Evolutionary conservation across 768 basidiomycete genomes (phyloP).

Genomic region (Boletus pseudopeckii): DNA sequence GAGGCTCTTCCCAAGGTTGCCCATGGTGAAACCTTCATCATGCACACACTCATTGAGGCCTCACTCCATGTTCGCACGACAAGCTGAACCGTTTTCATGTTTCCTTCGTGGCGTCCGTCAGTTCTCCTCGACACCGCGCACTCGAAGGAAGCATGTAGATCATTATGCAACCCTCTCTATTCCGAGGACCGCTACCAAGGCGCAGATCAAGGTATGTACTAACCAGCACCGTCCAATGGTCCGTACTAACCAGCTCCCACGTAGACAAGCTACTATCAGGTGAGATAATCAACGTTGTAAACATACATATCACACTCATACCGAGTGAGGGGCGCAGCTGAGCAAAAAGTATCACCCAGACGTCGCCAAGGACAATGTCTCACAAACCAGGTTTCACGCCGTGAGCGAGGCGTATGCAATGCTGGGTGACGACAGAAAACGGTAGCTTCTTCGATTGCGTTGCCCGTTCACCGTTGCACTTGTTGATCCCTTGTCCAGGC

Average conservation of each 20-base stretch:
- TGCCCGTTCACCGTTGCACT: neutral
- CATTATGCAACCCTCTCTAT: slow-evolving; percentile 29
- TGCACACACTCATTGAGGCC: neutral
- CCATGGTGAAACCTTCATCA: neutral
- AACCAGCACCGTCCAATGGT: neutral
- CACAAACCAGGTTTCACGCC: slow-evolving; percentile 41
- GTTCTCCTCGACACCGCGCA: slow-evolving; percentile 21
- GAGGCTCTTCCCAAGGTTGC: too few species aligned
- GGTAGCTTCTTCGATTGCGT: slow-evolving; percentile 26
- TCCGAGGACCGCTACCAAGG: slow-evolving; percentile 29
- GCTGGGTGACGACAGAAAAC: slow-evolving; percentile 43
- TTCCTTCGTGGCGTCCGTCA: neutral
- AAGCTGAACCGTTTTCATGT: neutral
- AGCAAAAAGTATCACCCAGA: slow-evolving; percentile 51
- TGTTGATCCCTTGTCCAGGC: slow-evolving; percentile 14
- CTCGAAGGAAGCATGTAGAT: slow-evolving; percentile 15
- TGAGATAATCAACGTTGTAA: neutral
- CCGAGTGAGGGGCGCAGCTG: slow-evolving; percentile 28
- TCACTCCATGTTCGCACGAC: neutral
- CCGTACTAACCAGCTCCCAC: neutral
- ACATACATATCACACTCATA: neutral
- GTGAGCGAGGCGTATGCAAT: slow-evolving; percentile 48
- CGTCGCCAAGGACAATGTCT: slow-evolving; percentile 35
- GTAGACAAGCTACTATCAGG: slow-evolving; percentile 32
- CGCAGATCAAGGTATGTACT: slow-evolving; percentile 34